A percentile compares a stretch with the other conserved stretches of the same genome.
Conservation (phyloP, 228 moss, liverwort and hornwort species). For the Sphagnum fallax region DNA sequence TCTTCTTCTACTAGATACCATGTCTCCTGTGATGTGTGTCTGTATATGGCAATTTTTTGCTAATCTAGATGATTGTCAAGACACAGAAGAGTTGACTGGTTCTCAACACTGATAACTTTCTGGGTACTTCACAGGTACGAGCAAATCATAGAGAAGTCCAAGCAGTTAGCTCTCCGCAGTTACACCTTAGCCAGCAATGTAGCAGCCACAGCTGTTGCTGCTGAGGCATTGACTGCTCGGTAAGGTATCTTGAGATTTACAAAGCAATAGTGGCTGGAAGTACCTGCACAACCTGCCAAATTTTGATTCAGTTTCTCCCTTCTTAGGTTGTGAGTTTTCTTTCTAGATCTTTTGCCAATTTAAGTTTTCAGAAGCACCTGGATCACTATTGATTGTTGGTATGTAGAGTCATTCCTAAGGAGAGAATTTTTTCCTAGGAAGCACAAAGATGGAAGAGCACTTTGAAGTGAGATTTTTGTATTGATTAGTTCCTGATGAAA, state of each 20-base stretch:
- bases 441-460: too few species aligned
- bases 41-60: neutral
- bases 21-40: neutral
- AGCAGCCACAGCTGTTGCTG: constrained; percentile 55
- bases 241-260: constrained; percentile 9
- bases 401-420: too few species aligned
- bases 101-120: neutral
- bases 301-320: too few species aligned
- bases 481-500: too few species aligned
- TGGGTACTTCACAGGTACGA: constrained; percentile 47
- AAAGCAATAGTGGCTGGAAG: too few species aligned
- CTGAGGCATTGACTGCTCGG: constrained; percentile 50
- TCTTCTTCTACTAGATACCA: neutral
- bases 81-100: neutral
- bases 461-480: too few species aligned
- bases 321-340: too few species aligned
- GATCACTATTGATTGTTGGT: too few species aligned
- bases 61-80: constrained; percentile 11
- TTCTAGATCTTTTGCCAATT: too few species aligned
- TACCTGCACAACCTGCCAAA: too few species aligned
- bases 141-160: constrained; percentile 92
- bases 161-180: constrained; percentile 79
- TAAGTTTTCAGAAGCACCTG: too few species aligned
- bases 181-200: constrained; percentile 72
- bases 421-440: too few species aligned